phyloP scores from a whole-genome alignment of 179 eudicot genomes.

The Carnegiea gigantea region DNA sequence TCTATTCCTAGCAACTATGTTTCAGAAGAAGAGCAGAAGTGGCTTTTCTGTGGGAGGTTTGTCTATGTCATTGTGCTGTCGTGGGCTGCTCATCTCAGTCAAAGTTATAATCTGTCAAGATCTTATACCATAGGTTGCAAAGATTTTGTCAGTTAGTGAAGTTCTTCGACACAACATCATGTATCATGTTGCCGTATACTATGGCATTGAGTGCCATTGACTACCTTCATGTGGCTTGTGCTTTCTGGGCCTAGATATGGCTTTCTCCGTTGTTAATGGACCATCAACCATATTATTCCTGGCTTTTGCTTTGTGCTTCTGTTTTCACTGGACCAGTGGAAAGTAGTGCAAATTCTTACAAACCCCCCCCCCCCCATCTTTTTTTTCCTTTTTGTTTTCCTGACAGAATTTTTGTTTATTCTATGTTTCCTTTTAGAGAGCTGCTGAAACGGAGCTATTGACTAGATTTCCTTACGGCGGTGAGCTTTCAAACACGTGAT shows the following conservation, averaged over 20 bases:
- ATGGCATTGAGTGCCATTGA: not conserved
- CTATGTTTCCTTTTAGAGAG: constrained; percentile 45
- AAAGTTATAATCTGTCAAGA: too few relatives aligned
- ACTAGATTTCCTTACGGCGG: constrained; percentile 84
- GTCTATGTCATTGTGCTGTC: not conserved
- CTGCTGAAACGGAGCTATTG: constrained; percentile 82
- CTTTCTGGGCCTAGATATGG: not conserved
- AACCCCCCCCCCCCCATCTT: not conserved
- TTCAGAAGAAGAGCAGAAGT: not conserved
- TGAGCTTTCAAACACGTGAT: constrained; percentile 23
- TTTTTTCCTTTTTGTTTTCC: not conserved
- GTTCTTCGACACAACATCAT: not conserved
- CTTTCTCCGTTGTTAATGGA: not conserved
- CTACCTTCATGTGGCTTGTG: not conserved
- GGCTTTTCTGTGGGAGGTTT: not conserved
- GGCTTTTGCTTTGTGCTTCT: not conserved
- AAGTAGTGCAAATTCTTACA: not conserved
- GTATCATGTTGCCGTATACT: not conserved
- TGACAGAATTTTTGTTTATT: constrained; percentile 11
- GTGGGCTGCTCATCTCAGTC: too few relatives aligned
- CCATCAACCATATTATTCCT: not conserved
- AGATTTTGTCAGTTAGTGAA: not conserved
- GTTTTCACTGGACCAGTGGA: not conserved
- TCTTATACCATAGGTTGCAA: too few relatives aligned
- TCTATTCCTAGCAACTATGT: not conserved